phyloP scores from a whole-genome alignment of 495 filamentous ascomycete species.

The Aspergillus asperescens region DNA sequence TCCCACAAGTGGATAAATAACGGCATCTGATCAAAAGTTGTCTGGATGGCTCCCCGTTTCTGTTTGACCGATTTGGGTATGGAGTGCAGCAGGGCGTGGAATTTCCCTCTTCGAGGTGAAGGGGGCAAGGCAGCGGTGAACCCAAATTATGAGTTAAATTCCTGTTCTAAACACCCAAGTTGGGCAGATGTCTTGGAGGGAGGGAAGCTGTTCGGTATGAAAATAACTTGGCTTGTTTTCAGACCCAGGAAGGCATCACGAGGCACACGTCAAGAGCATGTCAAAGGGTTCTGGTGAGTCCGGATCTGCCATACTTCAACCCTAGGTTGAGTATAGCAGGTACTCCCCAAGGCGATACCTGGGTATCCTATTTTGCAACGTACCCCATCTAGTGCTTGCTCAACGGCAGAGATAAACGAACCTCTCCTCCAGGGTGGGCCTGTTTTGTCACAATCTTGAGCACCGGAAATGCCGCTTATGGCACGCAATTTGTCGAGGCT shows the following conservation, averaged over 20 bases:
- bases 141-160: slow-evolving; percentile 6
- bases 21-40: slow-evolving; percentile 16
- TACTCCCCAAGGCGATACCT: slow-evolving; percentile 11
- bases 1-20: slow-evolving; percentile 17
- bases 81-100: slow-evolving; percentile 13
- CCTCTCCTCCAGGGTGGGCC: not conserved
- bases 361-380: slow-evolving; percentile 13
- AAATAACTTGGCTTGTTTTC: slow-evolving; percentile 20
- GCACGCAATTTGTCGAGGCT: slow-evolving; percentile 31
- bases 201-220: slow-evolving; percentile 16
- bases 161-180: slow-evolving; percentile 14
- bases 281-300: slow-evolving; percentile 17
- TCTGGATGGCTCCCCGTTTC: slow-evolving; percentile 8
- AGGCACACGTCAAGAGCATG: slow-evolving; percentile 18
- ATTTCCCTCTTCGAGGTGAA: slow-evolving; percentile 17
- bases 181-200: slow-evolving; percentile 24
- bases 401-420: slow-evolving; percentile 2
- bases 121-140: slow-evolving; percentile 23
- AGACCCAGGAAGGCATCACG: slow-evolving; percentile 20
- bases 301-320: slow-evolving; percentile 21
- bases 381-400: slow-evolving; percentile 7
- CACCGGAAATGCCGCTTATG: slow-evolving; percentile 7
- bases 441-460: not conserved
- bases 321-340: slow-evolving; percentile 17
- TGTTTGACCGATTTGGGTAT: slow-evolving; percentile 19